phyloP scores from a whole-genome alignment of 1,284 basidiomycete genomes.

The Polyporus tsugae region DNA sequence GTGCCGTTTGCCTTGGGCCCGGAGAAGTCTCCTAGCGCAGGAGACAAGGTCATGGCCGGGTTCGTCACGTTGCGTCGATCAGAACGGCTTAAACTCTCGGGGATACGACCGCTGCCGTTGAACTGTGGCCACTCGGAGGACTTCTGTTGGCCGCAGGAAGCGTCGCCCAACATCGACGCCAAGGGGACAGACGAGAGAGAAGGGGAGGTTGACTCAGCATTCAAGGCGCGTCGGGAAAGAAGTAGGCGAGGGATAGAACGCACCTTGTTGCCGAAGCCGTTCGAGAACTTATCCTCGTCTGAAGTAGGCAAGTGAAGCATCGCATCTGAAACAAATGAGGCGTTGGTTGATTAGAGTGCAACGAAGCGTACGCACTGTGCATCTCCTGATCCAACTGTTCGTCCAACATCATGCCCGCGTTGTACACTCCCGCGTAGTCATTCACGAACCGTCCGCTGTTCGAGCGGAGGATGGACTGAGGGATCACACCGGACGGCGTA shows the following conservation, averaged over 20 bases:
- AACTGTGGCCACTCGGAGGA: slow-evolving; percentile 96
- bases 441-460: slow-evolving; percentile 57
- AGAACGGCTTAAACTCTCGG: slow-evolving; percentile 61
- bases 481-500: slow-evolving; percentile 35
- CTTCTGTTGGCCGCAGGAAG: slow-evolving; percentile 67
- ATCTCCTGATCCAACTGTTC: slow-evolving; percentile 91
- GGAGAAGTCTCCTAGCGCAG: slow-evolving; percentile 57
- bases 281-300: slow-evolving; percentile 87
- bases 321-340: slow-evolving; percentile 65
- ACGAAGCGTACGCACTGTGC: slow-evolving; percentile 69
- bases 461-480: slow-evolving; percentile 56
- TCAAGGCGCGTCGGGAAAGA: background rate
- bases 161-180: slow-evolving; percentile 63
- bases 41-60: slow-evolving; percentile 69
- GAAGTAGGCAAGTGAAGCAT: slow-evolving; percentile 92
- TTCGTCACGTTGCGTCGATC: slow-evolving; percentile 78
- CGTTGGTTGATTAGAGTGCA: slow-evolving; percentile 21
- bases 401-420: slow-evolving; percentile 88
- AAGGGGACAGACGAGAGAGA: background rate
- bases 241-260: slow-evolving; percentile 31
- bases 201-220: slow-evolving; percentile 3
- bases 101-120: slow-evolving; percentile 64
- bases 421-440: slow-evolving; percentile 68
- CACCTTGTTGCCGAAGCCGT: slow-evolving; percentile 73
- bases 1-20: slow-evolving; percentile 53